Base-by-base conservation (phyloP, 345 rosid species). In the Gossypium mustelinum region DNA sequence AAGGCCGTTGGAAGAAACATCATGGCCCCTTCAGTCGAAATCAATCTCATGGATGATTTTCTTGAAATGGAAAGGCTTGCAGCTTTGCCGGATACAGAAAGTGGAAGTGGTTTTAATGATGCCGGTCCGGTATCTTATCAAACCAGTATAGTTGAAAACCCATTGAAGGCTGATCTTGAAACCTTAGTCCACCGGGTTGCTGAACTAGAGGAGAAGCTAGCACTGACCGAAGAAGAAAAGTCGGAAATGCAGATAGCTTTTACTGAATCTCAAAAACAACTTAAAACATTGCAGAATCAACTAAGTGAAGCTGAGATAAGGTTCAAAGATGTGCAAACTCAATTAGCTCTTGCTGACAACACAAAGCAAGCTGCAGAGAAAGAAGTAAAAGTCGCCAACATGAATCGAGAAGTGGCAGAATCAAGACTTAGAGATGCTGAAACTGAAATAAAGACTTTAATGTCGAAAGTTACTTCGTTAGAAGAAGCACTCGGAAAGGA, bases 61-160 rank as follows among this genome's bases (percentile, higher is more conserved):
- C 91, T 94, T 18, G 98, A 94, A 85, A 92, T 94, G 97, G 94
- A 92, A 76, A 90, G 84, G 83, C 89, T 94, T 1, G 98, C 92
- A 24, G 87, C 92, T 54, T 66, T 74, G 68, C 64, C 64, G 5
- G 84, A 78, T 34, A 79, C 85, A 70, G 88, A 80, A 80, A 81
- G 75, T 17, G 84, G 76, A 75, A 81, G 77, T 70, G 73, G 85
- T 71, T 72, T 65, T 56, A 41, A 44, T 20, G 88, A 83, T 77
- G 67, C 48, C 20, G 86, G 54, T 63, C 68, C 76, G 48, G 66
- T 51, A 50, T 43, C 85, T 22, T 80, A 84, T 60, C 84, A 79
- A 78, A 12, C 73, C 47, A 82, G 65, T 81, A 73, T 77, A 56
- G 77, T 48, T 70, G 83, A 80, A 60, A 80, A 68, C 39, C 59